phyloP scores from a whole-genome alignment of 1,284 basidiomycete genomes.

The Megacollybia platyphylla region DNA sequence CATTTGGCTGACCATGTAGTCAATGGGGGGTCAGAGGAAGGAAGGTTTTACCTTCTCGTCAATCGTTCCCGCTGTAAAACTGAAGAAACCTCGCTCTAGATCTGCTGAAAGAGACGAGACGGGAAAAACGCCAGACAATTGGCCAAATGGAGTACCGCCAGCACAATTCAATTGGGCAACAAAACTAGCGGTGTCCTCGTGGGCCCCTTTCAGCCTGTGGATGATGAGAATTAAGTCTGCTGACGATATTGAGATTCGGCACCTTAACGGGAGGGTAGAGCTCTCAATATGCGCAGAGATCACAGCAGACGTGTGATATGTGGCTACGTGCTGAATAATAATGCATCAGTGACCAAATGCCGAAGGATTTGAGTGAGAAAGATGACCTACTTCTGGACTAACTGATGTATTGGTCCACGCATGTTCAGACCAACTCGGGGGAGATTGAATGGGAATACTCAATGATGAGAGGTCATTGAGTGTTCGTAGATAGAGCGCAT shows the following conservation, averaged over 20 bases:
- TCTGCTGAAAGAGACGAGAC: slow-evolving; percentile 15
- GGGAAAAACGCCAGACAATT: slow-evolving; percentile 44
- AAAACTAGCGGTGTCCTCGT: slow-evolving; percentile 32
- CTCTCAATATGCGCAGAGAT: slow-evolving; percentile 58
- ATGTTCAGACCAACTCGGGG: slow-evolving; percentile 29
- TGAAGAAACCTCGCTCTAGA: slow-evolving; percentile 21
- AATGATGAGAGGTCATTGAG: slow-evolving; percentile 40
- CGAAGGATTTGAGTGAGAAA: background rate
- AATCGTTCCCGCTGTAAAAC: slow-evolving; percentile 27
- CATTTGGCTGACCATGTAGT: slow-evolving; percentile 8
- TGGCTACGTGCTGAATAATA: slow-evolving; percentile 19
- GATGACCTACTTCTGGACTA: background rate
- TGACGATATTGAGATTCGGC: slow-evolving; percentile 8
- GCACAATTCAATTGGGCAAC: slow-evolving; percentile 40
- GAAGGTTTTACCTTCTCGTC: slow-evolving; percentile 10
- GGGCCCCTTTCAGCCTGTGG: slow-evolving; percentile 20
- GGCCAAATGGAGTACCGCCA: slow-evolving; percentile 40
- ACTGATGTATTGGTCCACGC: background rate
- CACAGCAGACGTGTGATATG: slow-evolving; percentile 50
- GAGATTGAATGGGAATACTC: slow-evolving; percentile 41
- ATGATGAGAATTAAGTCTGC: background rate
- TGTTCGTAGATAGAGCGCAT: slow-evolving; percentile 43
- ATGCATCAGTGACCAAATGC: slow-evolving; percentile 5
- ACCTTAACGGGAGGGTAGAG: slow-evolving; percentile 55
- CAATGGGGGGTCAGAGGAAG: slow-evolving; percentile 1